Evolutionary conservation across 108 stramenopile genomes (phyloP), one percentile per base, ranked within the genome.

Genomic region (Stephanodiscus minutulus): DNA sequence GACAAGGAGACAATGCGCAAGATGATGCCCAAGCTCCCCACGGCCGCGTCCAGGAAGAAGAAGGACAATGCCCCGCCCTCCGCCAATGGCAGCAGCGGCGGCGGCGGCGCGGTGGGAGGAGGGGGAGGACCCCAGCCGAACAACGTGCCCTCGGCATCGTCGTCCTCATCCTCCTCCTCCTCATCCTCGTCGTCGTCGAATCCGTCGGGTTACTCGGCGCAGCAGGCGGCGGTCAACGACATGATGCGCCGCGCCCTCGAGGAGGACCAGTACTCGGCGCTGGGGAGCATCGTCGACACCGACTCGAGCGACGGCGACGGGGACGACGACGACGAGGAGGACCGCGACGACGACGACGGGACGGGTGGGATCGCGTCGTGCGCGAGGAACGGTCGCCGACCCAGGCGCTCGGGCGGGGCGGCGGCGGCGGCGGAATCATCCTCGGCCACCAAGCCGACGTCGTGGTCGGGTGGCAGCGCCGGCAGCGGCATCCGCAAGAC

Each of bases 221-320:
- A 87, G n/a, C 91, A 92, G 61, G 60, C 83, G 33, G 88, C 89
- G 2, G 89, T 88, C 47, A 85, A 90, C 53, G 91, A 94, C 53
- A 91, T 91, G 79, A 90, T 92, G 93, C 88, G 93, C 20, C 74
- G 82, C 6, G 89, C 87, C 5, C 61, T 94, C 36, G 93, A 94
- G 66, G 93, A 94, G 75, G 93, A 94, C 64, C 85, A 86, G 54
- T 91, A 94, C 63, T 88, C 86, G 6, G 93, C 91, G 24, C 60
- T 83, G 43, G 93, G 91, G 13, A 82, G 79, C 59, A 83, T 93
- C 54, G 86, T 91, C 6, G 81, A 77, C 43, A 82, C 81, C 21
- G 81, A 82, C 31, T 61, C 66, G 36, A 66, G 61, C 27, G 75
- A 77, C 35, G 74, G 72, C 20, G 70, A 76, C 5, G 74, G 31